Evolutionary conservation across 2,329 filamentous ascomycete species (phyloP).

Genomic region (Aspergillus sclerotialis): DNA sequence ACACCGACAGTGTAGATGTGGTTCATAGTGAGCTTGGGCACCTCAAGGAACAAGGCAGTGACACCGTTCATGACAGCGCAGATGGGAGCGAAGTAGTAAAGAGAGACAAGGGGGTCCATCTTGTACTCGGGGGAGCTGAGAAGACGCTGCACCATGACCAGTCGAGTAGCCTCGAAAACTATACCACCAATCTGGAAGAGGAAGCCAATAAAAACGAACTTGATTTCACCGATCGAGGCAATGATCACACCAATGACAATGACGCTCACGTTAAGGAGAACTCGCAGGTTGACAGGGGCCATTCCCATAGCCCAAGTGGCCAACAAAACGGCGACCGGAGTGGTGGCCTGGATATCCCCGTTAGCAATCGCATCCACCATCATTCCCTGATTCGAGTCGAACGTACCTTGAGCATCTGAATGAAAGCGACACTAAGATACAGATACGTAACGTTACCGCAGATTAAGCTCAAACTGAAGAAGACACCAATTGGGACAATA

Average conservation of each 20-base stretch:
- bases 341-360: constrained; percentile 63
- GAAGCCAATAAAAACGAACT: constrained; percentile 64
- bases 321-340: constrained; percentile 84
- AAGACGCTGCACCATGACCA: constrained; percentile 80
- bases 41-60: constrained; percentile 63
- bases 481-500: constrained; percentile 88
- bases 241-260: constrained; percentile 94
- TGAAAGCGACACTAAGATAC: constrained; percentile 90
- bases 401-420: constrained; percentile 92
- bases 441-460: constrained; percentile 93
- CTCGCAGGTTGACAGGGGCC: constrained; percentile 73
- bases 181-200: constrained; percentile 68
- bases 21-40: constrained; percentile 57
- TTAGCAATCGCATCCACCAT: constrained; percentile 5
- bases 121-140: constrained; percentile 71
- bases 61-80: constrained; percentile 74
- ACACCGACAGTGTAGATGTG: constrained; percentile 62
- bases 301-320: constrained; percentile 84
- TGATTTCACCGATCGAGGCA: constrained; percentile 90
- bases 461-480: constrained; percentile 93
- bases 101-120: constrained; percentile 81
- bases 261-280: constrained; percentile 85
- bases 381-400: constrained; percentile 9
- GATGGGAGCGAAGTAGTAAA: constrained; percentile 85
- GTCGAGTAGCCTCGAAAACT: constrained; percentile 69